Conservation (phyloP, 805 yeast species). For the Kodamaea restingae region DNA sequence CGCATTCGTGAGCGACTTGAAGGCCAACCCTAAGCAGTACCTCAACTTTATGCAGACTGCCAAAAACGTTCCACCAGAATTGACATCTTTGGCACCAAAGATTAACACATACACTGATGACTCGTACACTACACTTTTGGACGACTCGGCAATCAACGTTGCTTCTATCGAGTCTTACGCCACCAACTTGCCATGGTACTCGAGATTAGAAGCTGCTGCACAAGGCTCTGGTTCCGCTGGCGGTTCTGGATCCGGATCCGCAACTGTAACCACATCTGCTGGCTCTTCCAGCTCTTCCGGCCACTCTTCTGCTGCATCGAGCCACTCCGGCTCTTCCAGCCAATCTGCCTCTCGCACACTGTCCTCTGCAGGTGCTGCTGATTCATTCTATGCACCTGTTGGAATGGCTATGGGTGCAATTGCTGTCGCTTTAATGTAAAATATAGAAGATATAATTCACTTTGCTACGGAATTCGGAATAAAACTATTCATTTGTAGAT, state of each 20-base stretch:
- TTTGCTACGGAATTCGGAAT: too few species aligned
- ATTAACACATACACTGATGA: conserved; percentile 41
- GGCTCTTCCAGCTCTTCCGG: conserved; percentile 11
- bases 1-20: conserved; percentile 35
- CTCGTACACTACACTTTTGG: conserved; percentile 41
- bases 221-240: conserved; percentile 6
- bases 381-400: conserved; percentile 19
- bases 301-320: conserved; percentile 13
- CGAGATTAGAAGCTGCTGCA: conserved; percentile 15
- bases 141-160: conserved; percentile 21
- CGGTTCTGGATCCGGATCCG: conserved; percentile 7
- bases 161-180: conserved; percentile 27
- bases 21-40: conserved; percentile 28
- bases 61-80: conserved; percentile 20
- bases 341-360: neutral
- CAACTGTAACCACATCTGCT: conserved; percentile 9
- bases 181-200: conserved; percentile 38
- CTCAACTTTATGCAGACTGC: conserved; percentile 28
- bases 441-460: too few species aligned
- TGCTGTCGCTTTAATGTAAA: conserved; percentile 31
- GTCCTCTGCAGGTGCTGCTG: conserved; percentile 13
- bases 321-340: too few species aligned
- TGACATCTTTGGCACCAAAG: conserved; percentile 27
- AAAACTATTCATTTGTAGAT: too few species aligned
- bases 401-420: conserved; percentile 33